phyloP scores from a whole-genome alignment of 2,329 filamentous ascomycete genomes.

The Pseudopyrenochaeta lycopersici region DNA sequence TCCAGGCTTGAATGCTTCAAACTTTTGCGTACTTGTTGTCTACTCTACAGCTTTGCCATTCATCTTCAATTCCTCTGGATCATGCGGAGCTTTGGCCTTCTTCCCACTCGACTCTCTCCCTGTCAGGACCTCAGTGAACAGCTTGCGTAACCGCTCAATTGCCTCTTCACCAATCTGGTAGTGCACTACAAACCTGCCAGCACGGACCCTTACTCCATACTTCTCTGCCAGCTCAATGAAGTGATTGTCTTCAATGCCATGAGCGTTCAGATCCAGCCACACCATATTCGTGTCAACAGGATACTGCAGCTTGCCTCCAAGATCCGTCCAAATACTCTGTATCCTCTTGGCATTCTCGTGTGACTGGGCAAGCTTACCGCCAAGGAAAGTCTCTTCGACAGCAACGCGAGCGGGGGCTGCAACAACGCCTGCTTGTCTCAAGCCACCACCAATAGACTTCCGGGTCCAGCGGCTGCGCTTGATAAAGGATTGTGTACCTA shows the following conservation, averaged over 20 bases:
- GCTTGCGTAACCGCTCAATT: constrained; percentile 54
- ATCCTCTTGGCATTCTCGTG: constrained; percentile 72
- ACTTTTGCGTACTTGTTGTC: neutral
- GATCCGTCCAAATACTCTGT: constrained; percentile 70
- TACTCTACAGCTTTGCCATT: constrained; percentile 43
- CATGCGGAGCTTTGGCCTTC: constrained; percentile 27
- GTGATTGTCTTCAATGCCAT: constrained; percentile 62
- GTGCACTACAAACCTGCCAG: constrained; percentile 72
- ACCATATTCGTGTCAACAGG: constrained; percentile 92
- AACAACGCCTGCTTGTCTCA: constrained; percentile 79
- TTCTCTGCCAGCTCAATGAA: constrained; percentile 65
- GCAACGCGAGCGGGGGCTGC: constrained; percentile 79
- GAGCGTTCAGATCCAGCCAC: constrained; percentile 77
- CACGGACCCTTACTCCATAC: constrained; percentile 65
- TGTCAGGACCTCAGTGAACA: constrained; percentile 34
- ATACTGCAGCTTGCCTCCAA: constrained; percentile 73
- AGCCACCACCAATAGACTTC: constrained; percentile 82
- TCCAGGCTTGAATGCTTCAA: too few relatives aligned
- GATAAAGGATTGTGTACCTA: constrained; percentile 66
- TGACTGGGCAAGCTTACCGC: constrained; percentile 67
- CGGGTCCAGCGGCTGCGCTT: constrained; percentile 77
- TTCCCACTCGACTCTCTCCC: constrained; percentile 29
- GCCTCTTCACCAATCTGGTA: constrained; percentile 77
- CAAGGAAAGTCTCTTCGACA: constrained; percentile 80
- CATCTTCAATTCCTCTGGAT: constrained; percentile 37